These are phyloP conservation scores for Talaromyces trachyspermus DNA, from an alignment of 495 filamentous ascomycete species.

Conservation along the genomic window DNA sequence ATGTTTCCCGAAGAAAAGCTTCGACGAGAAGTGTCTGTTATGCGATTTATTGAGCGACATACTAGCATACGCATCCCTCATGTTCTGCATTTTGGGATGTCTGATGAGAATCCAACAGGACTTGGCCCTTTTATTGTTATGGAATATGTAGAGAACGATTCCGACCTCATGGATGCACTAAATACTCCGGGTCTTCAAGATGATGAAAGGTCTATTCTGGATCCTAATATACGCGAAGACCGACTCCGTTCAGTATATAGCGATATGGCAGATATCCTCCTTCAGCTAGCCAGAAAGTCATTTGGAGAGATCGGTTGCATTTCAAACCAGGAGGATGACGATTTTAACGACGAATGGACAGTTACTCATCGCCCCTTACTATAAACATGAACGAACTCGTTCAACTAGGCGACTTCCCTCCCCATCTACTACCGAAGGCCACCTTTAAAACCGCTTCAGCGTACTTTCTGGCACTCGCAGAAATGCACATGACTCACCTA, in stretches of 20 bases:
- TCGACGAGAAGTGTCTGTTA: conserved; percentile 30
- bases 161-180: conserved; percentile 23
- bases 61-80: conserved; percentile 28
- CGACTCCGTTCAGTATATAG: conserved; percentile 24
- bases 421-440: conserved; percentile 25
- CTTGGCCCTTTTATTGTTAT: conserved; percentile 43
- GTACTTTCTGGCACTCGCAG: conserved; percentile 25
- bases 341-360: conserved; percentile 14
- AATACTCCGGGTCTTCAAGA: conserved; percentile 14
- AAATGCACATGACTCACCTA: conserved; percentile 35
- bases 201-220: conserved; percentile 16
- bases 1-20: conserved; percentile 31
- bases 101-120: conserved; percentile 16
- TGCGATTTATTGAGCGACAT: conserved; percentile 24
- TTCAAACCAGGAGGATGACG: conserved; percentile 5
- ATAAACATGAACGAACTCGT: conserved; percentile 27
- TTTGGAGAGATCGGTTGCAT: conserved; percentile 28
- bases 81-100: conserved; percentile 26
- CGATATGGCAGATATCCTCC: conserved; percentile 25
- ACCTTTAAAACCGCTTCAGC: conserved; percentile 27
- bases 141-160: conserved; percentile 31
- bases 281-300: conserved; percentile 23
- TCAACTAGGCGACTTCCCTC: conserved; percentile 18
- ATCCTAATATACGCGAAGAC: conserved; percentile 21
- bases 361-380: conserved; percentile 15